These are phyloP conservation scores for Cladosporium sp. DNA, from an alignment of 2,329 filamentous ascomycete species.

Conservation along the genomic window DNA sequence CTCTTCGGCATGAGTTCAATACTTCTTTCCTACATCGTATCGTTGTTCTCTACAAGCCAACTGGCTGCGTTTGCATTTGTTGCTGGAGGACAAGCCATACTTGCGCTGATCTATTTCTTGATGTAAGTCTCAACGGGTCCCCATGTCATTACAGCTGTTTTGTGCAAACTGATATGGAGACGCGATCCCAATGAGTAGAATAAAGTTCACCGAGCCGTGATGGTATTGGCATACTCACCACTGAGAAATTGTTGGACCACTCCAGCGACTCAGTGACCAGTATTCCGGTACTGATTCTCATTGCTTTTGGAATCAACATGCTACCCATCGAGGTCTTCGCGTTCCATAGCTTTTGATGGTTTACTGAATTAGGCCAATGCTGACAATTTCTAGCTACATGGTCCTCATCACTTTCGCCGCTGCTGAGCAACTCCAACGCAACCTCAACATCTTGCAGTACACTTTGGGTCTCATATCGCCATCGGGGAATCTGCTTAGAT, in stretches of 20 bases:
- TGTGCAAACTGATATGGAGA: no score
- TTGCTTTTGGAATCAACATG: no score
- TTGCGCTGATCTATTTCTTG: conserved; percentile 52
- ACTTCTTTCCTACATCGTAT: conserved; percentile 74
- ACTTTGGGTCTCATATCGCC: conserved; percentile 72
- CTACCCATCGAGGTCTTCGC: no score
- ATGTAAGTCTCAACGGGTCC: conserved; percentile 33
- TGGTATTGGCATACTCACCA: no score
- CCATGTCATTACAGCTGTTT: no score
- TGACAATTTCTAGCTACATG: conserved; percentile 8
- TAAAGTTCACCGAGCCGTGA: no score
- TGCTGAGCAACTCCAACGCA: conserved; percentile 65
- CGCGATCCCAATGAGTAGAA: no score
- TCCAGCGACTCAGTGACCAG: no score
- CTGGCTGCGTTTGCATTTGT: conserved; percentile 82
- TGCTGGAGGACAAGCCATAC: conserved; percentile 68
- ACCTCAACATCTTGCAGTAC: conserved; percentile 71
- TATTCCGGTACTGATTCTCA: no score
- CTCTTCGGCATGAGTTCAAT: conserved; percentile 78
- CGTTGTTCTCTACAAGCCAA: conserved; percentile 73
- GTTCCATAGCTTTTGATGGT: no score
- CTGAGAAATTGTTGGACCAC: no score
- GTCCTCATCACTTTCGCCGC: conserved; percentile 67
- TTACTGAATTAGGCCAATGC: conserved; percentile 17
- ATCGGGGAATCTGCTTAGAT: conserved; percentile 72